phyloP scores from a whole-genome alignment of 441 rosid species.

The Metrosideros polymorpha region DNA sequence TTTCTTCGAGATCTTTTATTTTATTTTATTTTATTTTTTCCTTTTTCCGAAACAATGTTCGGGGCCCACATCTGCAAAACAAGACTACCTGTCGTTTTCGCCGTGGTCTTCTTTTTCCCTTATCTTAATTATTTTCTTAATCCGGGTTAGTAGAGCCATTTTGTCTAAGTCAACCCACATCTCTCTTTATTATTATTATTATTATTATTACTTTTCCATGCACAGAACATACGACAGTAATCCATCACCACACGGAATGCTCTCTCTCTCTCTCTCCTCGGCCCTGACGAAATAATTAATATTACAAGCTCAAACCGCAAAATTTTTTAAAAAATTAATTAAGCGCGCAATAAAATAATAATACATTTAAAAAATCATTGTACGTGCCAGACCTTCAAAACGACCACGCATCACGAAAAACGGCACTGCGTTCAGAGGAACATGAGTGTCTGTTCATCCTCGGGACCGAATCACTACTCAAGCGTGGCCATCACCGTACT shows the following conservation, averaged over 20 bases:
- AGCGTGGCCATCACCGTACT: background rate
- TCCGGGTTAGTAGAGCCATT: background rate
- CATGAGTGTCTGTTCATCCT: background rate
- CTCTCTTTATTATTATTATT: background rate
- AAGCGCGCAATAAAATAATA: background rate
- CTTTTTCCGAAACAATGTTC: background rate
- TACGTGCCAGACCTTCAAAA: background rate
- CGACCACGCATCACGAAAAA: rapidly evolving
- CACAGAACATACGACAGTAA: background rate
- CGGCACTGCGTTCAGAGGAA: rapidly evolving
- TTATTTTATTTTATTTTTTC: background rate
- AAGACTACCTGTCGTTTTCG: background rate
- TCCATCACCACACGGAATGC: background rate
- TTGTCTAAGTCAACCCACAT: background rate
- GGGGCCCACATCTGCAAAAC: background rate
- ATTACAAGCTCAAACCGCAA: background rate
- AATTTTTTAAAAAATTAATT: background rate
- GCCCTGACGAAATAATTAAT: background rate
- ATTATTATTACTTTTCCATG: background rate
- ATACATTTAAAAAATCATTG: background rate
- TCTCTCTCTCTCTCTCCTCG: background rate
- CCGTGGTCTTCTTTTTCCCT: background rate
- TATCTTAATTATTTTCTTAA: background rate
- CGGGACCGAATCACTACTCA: background rate
- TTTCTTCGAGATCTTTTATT: background rate